A percentile compares a stretch with the other conserved stretches of the same genome.
phyloP scores from a whole-genome alignment of 2,329 filamentous ascomycete species.

The Beauveria bassiana region DNA sequence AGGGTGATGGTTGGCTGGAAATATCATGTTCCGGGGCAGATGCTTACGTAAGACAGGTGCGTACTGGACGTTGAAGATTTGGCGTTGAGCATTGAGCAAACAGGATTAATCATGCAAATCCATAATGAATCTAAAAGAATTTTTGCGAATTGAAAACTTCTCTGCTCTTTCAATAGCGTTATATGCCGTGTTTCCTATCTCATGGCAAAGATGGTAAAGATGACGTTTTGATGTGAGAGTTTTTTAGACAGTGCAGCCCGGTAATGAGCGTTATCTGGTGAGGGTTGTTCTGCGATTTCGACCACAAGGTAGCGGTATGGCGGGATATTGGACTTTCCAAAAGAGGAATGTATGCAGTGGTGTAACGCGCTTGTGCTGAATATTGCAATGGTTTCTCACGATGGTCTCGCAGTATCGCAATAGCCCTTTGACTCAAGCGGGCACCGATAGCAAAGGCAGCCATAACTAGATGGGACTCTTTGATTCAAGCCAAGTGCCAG shows the following conservation, averaged over 20 bases:
- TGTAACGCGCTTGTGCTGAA: not conserved
- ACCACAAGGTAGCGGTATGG: too few relatives aligned
- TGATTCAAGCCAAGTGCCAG: not conserved
- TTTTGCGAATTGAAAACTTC: too few relatives aligned
- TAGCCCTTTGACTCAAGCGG: not conserved
- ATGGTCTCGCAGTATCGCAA: not conserved
- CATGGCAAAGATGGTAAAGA: too few relatives aligned
- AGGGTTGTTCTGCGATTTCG: not conserved
- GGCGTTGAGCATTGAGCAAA: too few relatives aligned
- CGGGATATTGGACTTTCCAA: not conserved
- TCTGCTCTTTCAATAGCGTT: too few relatives aligned
- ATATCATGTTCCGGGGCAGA: conserved; percentile 12
- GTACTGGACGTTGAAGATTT: not conserved
- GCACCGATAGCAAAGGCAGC: not conserved
- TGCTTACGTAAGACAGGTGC: conserved; percentile 9
- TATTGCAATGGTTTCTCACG: not conserved
- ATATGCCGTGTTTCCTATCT: too few relatives aligned
- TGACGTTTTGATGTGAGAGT: too few relatives aligned
- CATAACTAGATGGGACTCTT: not conserved
- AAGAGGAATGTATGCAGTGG: not conserved
- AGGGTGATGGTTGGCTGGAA: conserved; percentile 10
- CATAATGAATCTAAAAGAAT: too few relatives aligned
- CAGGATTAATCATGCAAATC: too few relatives aligned
- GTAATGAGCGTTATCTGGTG: not conserved
- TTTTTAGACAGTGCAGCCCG: too few relatives aligned